These are phyloP conservation scores for Plasmodium fragile DNA, from an alignment of 169 alveolate genomes.

Conservation along the genomic window DNA sequence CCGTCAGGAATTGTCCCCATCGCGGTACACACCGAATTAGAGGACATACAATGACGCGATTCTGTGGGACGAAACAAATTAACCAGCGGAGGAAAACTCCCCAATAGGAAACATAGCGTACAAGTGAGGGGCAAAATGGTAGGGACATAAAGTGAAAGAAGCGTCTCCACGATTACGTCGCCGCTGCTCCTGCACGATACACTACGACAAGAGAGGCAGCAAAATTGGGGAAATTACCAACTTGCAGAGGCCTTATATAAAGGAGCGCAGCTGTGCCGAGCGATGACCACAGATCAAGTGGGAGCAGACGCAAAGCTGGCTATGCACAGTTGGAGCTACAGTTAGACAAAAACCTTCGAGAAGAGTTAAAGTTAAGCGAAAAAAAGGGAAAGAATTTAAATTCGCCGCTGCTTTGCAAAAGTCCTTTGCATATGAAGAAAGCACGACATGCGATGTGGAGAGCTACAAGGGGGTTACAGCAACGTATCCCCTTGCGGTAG, in stretches of 20 bases:
- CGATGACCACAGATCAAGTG: conserved; percentile 4
- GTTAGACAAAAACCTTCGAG: conserved; percentile 16
- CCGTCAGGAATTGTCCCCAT: not conserved
- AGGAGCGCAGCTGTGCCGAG: conserved; percentile 4
- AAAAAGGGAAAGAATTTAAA: conserved; percentile 17
- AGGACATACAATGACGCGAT: not conserved
- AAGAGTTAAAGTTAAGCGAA: not conserved
- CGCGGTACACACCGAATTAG: not conserved
- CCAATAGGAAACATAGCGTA: not conserved
- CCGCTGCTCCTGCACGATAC: not conserved
- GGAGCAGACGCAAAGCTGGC: conserved; percentile 28
- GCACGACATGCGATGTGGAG: not conserved
- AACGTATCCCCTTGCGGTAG: not conserved
- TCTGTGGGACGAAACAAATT: not conserved
- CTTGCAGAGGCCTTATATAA: conserved; percentile 13
- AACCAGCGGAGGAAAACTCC: not conserved
- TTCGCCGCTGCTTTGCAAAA: conserved; percentile 13
- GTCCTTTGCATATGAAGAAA: conserved; percentile 8
- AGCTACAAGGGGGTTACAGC: not conserved
- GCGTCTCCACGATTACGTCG: not conserved
- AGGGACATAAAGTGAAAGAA: not conserved
- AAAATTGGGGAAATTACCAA: not conserved
- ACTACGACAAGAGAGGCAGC: conserved; percentile 10
- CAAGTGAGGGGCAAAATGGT: not conserved
- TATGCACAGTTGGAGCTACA: conserved; percentile 8